Base-by-base conservation (phyloP, 2,329 filamentous ascomycete species). In the Chrysoporthe puriensis region DNA sequence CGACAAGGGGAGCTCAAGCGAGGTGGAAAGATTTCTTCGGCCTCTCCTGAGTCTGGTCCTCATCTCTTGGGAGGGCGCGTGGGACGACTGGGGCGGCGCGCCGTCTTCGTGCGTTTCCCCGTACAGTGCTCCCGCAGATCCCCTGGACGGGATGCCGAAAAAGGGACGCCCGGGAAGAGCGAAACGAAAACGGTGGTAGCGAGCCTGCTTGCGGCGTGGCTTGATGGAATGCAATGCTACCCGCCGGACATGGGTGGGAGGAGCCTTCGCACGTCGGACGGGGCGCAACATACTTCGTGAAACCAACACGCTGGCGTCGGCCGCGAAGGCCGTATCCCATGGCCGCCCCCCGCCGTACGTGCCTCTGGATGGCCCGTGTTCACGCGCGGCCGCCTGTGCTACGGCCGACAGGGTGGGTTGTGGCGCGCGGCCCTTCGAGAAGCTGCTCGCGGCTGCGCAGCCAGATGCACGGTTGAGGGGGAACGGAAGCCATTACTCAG, bases 61-160 rank as follows among this genome's bases (percentile, higher is more conserved):
- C 42, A 61, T 18, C 58, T 32, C 21, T 48, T 48, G 13, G 57
- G 6, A 6, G 8, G 32, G 58, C 43, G 58, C 43, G 43, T 61
- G 58, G 43, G 58, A 61, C 34, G 43, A 34, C 32, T 26, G 5
- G 36, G 58, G 32, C 13, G 54, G 32, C 26, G 32, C 54, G 13
- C 32, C 16, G 54, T n/a, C 54, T 13, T 40, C 14, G 16, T 21
- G 46, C 46, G 34, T n/a, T 26, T 2, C 14, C 8, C 57, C 44
- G 65, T 64, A 65, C 42, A 65, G 66, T 64, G 66, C 42, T 50
- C 43, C 43, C 43, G 54, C 26, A 63, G 40, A 42, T 52, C 36
- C 46, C 42, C 32, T 42, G 63, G 50, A 44, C 61, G 66, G 66
- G 36, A 67, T 64, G 61, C 66, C 66, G 54, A 63, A 63, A 65